These are phyloP conservation scores for Termitomyces sp. DNA, from an alignment of 768 basidiomycete genomes.

Conservation along the genomic window DNA sequence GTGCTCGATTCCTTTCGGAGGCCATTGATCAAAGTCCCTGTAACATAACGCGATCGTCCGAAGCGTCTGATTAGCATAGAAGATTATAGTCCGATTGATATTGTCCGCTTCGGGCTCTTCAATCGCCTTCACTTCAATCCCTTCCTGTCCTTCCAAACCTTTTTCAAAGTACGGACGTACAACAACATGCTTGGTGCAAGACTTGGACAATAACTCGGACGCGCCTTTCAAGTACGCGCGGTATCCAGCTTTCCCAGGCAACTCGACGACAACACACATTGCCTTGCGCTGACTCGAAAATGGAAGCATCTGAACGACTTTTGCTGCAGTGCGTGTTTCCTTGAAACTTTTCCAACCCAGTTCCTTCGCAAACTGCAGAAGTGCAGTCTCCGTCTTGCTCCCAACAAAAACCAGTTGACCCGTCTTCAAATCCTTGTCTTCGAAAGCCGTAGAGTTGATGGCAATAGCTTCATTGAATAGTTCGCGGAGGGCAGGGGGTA, in stretches of 20 bases:
- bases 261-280: conserved; percentile 84
- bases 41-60: conserved; percentile 95
- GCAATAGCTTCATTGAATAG: conserved; percentile 85
- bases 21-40: conserved; percentile 83
- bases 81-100: conserved; percentile 89
- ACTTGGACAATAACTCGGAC: conserved; percentile 84
- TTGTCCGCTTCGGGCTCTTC: conserved; percentile 70
- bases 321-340: conserved; percentile 45
- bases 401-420: conserved; percentile 70
- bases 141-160: conserved; percentile 13
- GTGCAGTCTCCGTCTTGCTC: conserved; percentile 83
- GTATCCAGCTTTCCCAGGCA: conserved; percentile 44
- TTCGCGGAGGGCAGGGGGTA: conserved; percentile 60
- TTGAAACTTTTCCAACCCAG: conserved; percentile 29
- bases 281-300: conserved; percentile 92
- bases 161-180: conserved; percentile 37
- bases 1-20: conserved; percentile 45
- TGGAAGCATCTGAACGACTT: conserved; percentile 20
- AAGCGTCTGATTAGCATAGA: conserved; percentile 95
- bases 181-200: conserved; percentile 69
- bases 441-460: conserved; percentile 93
- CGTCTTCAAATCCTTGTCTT: conserved; percentile 64
- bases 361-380: conserved; percentile 47
- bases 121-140: conserved; percentile 57
- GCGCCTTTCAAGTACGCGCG: conserved; percentile 85